Evolutionary conservation across 1,139 yeast species (phyloP).

Genomic region (Pichia sorboxylosa): DNA sequence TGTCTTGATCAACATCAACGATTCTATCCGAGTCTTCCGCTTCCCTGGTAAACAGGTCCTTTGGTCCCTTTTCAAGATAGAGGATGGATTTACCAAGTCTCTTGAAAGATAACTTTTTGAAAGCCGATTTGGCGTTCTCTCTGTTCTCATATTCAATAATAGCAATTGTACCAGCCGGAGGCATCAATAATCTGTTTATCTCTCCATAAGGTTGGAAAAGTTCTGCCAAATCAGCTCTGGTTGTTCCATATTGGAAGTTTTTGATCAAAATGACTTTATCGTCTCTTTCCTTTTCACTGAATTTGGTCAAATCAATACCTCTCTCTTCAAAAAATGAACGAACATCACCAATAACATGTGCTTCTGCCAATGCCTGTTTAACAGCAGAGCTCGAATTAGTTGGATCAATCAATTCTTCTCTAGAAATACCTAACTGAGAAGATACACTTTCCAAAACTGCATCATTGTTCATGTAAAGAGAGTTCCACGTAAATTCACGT

Average conservation of each 20-base stretch:
- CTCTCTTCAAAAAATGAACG: slow-evolving; percentile 73
- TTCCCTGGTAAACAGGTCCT: slow-evolving; percentile 57
- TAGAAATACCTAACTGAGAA: slow-evolving; percentile 65
- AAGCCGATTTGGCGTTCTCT: slow-evolving; percentile 82
- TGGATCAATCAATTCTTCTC: slow-evolving; percentile 78
- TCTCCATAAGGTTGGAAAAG: slow-evolving; percentile 73
- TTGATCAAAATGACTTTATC: slow-evolving; percentile 75
- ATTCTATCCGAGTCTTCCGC: slow-evolving; percentile 32
- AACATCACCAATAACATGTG: slow-evolving; percentile 87
- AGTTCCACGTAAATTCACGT: slow-evolving; percentile 89
- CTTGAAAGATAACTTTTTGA: slow-evolving; percentile 75
- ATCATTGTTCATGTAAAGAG: slow-evolving; percentile 79
- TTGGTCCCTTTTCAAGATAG: slow-evolving; percentile 91
- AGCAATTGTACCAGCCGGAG: slow-evolving; percentile 95
- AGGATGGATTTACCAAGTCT: slow-evolving; percentile 77
- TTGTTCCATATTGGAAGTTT: slow-evolving; percentile 83
- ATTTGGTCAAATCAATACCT: slow-evolving; percentile 74
- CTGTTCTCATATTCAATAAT: slow-evolving; percentile 82
- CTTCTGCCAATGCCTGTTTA: slow-evolving; percentile 96
- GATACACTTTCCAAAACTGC: slow-evolving; percentile 92
- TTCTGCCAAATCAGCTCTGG: slow-evolving; percentile 68
- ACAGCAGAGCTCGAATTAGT: slow-evolving; percentile 83
- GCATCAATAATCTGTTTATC: slow-evolving; percentile 73
- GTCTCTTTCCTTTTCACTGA: slow-evolving; percentile 63
- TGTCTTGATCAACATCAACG: slow-evolving; percentile 13